Evolutionary conservation across 306 rosid species (phyloP), one percentile per base, ranked within the genome.

Genomic region (Glycyrrhiza uralensis): DNA sequence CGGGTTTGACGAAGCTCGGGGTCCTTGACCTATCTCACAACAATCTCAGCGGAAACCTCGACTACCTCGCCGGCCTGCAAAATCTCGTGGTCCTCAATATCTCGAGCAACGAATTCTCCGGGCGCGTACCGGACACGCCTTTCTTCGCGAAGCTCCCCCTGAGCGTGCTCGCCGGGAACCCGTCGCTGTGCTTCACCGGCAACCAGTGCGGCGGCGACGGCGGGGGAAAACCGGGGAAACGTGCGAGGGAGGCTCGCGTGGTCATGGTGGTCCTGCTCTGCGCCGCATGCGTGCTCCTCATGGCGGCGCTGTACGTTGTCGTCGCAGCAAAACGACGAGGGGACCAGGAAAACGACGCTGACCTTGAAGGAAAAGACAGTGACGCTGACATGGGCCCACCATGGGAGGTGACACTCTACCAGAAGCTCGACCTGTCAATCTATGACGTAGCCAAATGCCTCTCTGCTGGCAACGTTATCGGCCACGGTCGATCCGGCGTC

Each of bases 401-500:
- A 0, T 91, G 99, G 99, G 96, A 94, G 23, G 90, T 91, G 68
- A 94, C 97, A 0, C 83, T 91, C 4, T 91, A 89, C 85, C 99
- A 94, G 83, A 94, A 94, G 38, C 91, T 94, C 80, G 97, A 91
- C 39, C 54, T 94, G 47, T 88, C 96, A 1, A 91, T 94, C 1
- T 69, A 80, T 8, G 95, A 94, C 72, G 96, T 91, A 79, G 92
- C 84, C 0, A 85, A 69, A 50, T 75, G 80, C 41, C 65, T 94
- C 28, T 82, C 86, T 4, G 76, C 91, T 23, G 81, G 83, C 65
- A 86, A 84, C 41, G 71, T 89, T 7, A 42, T 91, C 11, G 99
- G 99, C 0, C 89, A 90, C 5, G 99, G 99, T 2, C 87, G 94
- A 44, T 82, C 96, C 44, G 99, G 99, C 47, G 84, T 94, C 18